phyloP scores from a whole-genome alignment of 2,329 filamentous ascomycete genomes.

The Hypoxylon sp. region DNA sequence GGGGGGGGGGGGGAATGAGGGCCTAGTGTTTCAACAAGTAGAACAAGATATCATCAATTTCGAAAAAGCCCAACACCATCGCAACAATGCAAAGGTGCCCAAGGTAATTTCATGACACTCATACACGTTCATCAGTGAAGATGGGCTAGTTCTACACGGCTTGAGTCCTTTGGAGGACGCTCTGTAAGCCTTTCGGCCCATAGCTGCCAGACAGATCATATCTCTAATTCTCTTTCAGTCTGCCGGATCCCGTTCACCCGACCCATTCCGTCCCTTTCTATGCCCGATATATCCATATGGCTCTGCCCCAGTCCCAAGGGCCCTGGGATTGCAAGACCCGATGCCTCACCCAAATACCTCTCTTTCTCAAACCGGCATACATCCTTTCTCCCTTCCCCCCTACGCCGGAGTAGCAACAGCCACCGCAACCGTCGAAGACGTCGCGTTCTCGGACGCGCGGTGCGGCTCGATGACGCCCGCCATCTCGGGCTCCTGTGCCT shows the following conservation, averaged over 20 bases:
- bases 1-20: too few relatives aligned
- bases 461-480: constrained; percentile 48
- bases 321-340: not conserved
- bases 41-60: not conserved
- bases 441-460: constrained; percentile 7
- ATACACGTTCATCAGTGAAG: not conserved
- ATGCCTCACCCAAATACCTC: not conserved
- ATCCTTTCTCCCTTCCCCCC: not conserved
- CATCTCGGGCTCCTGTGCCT: constrained; percentile 47
- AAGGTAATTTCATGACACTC: not conserved
- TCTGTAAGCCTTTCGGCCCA: not conserved
- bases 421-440: not conserved
- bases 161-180: not conserved
- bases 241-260: not conserved
- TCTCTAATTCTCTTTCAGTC: not conserved
- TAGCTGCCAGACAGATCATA: not conserved
- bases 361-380: not conserved
- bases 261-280: not conserved
- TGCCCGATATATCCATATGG: not conserved
- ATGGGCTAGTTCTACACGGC: not conserved
- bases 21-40: not conserved
- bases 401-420: not conserved
- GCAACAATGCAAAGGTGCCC: not conserved
- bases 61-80: not conserved
- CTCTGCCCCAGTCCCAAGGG: not conserved